These are phyloP conservation scores for Alternaria conjuncta DNA, from an alignment of 2,329 filamentous ascomycete genomes.

Conservation along the genomic window DNA sequence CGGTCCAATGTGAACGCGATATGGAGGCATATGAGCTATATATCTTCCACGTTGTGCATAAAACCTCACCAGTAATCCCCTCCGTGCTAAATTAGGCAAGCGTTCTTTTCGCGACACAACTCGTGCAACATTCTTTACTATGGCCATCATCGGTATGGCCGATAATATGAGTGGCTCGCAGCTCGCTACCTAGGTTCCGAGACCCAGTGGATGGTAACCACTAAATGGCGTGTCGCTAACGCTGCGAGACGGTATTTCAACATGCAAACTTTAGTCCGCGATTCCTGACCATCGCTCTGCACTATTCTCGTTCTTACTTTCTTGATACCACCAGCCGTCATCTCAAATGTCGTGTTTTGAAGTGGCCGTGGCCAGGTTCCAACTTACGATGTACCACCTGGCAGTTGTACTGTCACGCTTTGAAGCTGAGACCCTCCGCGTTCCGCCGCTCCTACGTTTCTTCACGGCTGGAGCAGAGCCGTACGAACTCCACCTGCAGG, in stretches of 20 bases:
- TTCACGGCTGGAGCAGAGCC: neutral
- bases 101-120: too few species aligned
- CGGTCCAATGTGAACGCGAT: neutral
- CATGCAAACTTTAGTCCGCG: neutral
- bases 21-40: neutral
- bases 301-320: neutral
- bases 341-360: neutral
- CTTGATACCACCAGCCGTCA: neutral
- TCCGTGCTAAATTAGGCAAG: neutral
- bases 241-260: neutral
- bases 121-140: neutral
- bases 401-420: neutral
- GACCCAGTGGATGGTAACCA: neutral
- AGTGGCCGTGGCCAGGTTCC: neutral
- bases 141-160: neutral
- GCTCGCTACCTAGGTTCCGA: neutral
- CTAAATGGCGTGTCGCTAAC: neutral
- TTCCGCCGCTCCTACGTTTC: neutral
- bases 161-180: neutral
- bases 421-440: neutral
- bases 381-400: neutral
- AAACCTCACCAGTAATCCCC: neutral
- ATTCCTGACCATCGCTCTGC: neutral
- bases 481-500: neutral
- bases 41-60: neutral